phyloP scores from a whole-genome alignment of 2,329 filamentous ascomycete genomes.

The Xylariomycetidae sp. region DNA sequence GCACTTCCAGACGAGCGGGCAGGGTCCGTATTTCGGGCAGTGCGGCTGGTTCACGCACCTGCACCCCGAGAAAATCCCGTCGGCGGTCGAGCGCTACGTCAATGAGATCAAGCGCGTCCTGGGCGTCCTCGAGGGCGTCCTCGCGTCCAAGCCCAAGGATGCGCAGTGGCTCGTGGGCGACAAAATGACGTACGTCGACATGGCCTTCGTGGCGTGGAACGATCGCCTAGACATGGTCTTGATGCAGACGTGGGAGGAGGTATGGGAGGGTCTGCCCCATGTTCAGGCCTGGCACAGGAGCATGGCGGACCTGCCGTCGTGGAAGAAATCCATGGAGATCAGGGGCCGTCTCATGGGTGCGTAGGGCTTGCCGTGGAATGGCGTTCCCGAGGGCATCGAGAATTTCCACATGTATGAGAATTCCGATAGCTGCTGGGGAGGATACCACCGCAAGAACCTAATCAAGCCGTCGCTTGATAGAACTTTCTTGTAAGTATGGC shows the following conservation, averaged over 20 bases:
- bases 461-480: too few relatives aligned
- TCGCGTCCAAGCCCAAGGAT: slow-evolving; percentile 3
- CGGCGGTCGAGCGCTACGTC: slow-evolving; percentile 23
- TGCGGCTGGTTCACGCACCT: slow-evolving; percentile 9
- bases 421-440: too few relatives aligned
- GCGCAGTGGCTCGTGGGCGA: slow-evolving; percentile 16
- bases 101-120: slow-evolving; percentile 24
- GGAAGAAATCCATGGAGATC: slow-evolving; percentile 27
- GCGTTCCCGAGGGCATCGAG: too few relatives aligned
- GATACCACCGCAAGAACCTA: too few relatives aligned
- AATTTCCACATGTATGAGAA: too few relatives aligned
- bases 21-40: slow-evolving; percentile 32
- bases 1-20: slow-evolving; percentile 34
- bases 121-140: slow-evolving; percentile 15
- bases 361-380: too few relatives aligned
- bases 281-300: slow-evolving; percentile 29
- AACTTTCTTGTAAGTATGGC: too few relatives aligned
- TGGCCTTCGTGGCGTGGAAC: slow-evolving; percentile 15
- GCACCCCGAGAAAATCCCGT: slow-evolving; percentile 19
- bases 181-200: slow-evolving; percentile 27
- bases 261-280: slow-evolving; percentile 18
- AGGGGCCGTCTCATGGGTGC: slow-evolving; percentile 29
- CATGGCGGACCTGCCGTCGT: slow-evolving; percentile 26
- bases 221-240: slow-evolving; percentile 5
- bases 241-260: slow-evolving; percentile 15